Evolutionary conservation across 2,329 filamentous ascomycete species (phyloP).

Genomic region (Chaetomium sp.): DNA sequence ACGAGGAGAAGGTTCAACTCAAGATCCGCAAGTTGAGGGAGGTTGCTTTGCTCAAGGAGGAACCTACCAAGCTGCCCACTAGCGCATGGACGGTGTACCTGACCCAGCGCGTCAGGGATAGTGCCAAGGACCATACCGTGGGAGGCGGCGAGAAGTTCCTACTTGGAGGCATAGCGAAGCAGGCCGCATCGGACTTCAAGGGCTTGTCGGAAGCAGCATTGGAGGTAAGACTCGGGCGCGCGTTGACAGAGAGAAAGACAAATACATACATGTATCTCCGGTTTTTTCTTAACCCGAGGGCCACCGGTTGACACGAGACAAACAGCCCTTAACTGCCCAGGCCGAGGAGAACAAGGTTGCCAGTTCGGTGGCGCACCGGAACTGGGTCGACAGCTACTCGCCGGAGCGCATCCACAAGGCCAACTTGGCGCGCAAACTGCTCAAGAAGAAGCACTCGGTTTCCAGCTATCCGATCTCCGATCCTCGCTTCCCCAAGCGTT

Average conservation of each 20-base stretch:
- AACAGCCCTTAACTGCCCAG: slow-evolving; percentile 32
- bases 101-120: slow-evolving; percentile 18
- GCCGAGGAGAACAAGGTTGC: slow-evolving; percentile 34
- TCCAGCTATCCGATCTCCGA: slow-evolving; percentile 34
- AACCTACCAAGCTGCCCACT: slow-evolving; percentile 27
- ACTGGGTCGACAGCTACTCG: slow-evolving; percentile 43
- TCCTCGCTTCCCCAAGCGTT: slow-evolving; percentile 40
- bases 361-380: slow-evolving; percentile 37
- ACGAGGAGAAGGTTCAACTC: slow-evolving; percentile 31
- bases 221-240: slow-evolving; percentile 35
- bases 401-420: slow-evolving; percentile 37
- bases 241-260: not conserved
- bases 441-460: slow-evolving; percentile 31
- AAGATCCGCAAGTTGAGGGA: slow-evolving; percentile 34
- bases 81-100: slow-evolving; percentile 36
- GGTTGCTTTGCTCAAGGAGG: slow-evolving; percentile 36
- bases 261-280: no score
- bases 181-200: slow-evolving; percentile 33
- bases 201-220: slow-evolving; percentile 34
- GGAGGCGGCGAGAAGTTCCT: not conserved
- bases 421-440: slow-evolving; percentile 40
- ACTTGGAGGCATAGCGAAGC: not conserved
- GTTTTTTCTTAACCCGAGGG: no score
- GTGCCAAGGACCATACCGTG: slow-evolving; percentile 19
- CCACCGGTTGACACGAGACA: not conserved